phyloP scores from a whole-genome alignment of 1,139 yeast species.

The Wickerhamomyces sp. region DNA sequence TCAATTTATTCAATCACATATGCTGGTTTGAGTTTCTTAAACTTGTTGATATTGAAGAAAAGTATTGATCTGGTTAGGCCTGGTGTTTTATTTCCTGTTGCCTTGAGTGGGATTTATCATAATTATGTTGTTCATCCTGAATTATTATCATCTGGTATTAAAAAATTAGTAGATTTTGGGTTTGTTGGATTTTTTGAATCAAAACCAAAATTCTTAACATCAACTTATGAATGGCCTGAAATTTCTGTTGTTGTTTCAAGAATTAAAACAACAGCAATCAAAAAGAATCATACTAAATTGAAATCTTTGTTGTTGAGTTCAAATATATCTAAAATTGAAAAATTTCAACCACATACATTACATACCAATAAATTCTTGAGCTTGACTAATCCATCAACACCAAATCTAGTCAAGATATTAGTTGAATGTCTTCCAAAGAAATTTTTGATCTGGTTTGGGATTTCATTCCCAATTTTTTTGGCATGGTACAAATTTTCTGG shows the following conservation, averaged over 20 bases:
- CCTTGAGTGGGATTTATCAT: conserved; percentile 6
- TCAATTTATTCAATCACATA: conserved; percentile 5
- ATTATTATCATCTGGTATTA: conserved; percentile 8
- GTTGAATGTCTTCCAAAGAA: conserved; percentile 9
- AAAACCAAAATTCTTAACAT: conserved; percentile 7
- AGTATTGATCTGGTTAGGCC: not conserved
- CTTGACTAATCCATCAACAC: conserved; percentile 11
- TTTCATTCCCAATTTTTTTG: conserved; percentile 3
- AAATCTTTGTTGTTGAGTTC: not conserved
- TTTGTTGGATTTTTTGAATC: conserved; percentile 11
- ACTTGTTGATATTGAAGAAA: not conserved
- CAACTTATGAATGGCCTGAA: conserved; percentile 11
- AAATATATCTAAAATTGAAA: not conserved
- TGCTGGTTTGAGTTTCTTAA: conserved; percentile 6
- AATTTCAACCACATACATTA: conserved; percentile 2
- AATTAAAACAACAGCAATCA: conserved; percentile 2
- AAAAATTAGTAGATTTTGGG: conserved; percentile 4
- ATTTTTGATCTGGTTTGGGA: conserved; percentile 1
- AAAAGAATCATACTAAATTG: not conserved
- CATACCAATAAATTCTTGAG: conserved; percentile 13
- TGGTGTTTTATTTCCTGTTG: conserved; percentile 5
- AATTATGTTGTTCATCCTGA: conserved; percentile 8
- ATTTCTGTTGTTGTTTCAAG: conserved; percentile 4
- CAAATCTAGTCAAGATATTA: conserved; percentile 6
- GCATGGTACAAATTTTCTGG: conserved; percentile 1